A percentile compares a stretch with the other conserved stretches of the same genome.
Evolutionary conservation across 2,329 filamentous ascomycete species (phyloP).

Genomic region (Xylariaceae sp.): DNA sequence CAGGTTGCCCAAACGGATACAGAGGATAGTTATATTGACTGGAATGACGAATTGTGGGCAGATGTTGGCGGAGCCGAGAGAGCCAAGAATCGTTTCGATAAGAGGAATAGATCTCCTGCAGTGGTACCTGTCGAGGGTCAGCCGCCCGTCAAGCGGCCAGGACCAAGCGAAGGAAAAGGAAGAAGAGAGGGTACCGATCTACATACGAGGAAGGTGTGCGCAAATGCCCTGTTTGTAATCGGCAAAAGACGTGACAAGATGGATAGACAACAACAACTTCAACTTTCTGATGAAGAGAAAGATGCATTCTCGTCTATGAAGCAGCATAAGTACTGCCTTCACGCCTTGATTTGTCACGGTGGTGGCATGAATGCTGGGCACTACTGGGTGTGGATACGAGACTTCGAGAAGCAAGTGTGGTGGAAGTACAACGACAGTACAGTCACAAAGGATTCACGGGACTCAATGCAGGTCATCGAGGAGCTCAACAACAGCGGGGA

Average conservation of each 20-base stretch:
- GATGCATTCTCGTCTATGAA: slow-evolving; percentile 60
- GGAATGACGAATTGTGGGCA: slow-evolving; percentile 7
- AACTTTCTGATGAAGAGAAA: slow-evolving; percentile 34
- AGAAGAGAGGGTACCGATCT: too few relatives aligned
- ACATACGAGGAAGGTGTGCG: slow-evolving; percentile 10
- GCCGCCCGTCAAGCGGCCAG: slow-evolving; percentile 13
- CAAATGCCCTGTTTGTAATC: slow-evolving; percentile 20
- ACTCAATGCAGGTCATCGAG: slow-evolving; percentile 65
- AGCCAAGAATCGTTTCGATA: slow-evolving; percentile 11
- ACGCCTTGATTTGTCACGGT: slow-evolving; percentile 90
- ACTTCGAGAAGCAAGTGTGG: slow-evolving; percentile 79
- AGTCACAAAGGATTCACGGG: slow-evolving; percentile 63
- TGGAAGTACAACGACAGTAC: slow-evolving; percentile 89
- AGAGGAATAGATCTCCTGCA: slow-evolving; percentile 10
- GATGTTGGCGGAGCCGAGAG: too few relatives aligned
- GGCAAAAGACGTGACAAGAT: slow-evolving; percentile 35
- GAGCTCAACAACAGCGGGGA: slow-evolving; percentile 66
- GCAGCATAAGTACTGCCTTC: slow-evolving; percentile 72
- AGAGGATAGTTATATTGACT: slow-evolving; percentile 5
- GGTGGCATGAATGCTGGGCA: slow-evolving; percentile 73
- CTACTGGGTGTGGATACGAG: slow-evolving; percentile 95
- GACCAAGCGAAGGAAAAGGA: not conserved
- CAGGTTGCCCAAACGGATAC: not conserved
- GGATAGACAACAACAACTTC: slow-evolving; percentile 43
- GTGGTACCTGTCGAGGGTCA: slow-evolving; percentile 3